phyloP scores from a whole-genome alignment of 192 early-diverging fungal species.

The Funneliformis mosseae region DNA sequence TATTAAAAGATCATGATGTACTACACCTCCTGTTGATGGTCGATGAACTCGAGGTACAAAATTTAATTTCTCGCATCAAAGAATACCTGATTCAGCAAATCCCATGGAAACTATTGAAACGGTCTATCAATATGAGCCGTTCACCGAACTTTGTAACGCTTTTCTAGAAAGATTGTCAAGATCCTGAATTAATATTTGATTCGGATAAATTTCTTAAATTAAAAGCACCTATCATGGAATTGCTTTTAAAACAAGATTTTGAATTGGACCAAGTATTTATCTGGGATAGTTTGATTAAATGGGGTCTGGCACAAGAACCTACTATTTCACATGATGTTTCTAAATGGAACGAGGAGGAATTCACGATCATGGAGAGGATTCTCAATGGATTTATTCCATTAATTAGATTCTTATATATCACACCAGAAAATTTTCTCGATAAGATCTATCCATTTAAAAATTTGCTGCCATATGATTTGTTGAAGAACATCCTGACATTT shows the following conservation, averaged over 20 bases:
- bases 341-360: neutral
- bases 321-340: neutral
- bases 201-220: neutral
- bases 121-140: too few species aligned
- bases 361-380: neutral
- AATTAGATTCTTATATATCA: neutral
- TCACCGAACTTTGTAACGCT: too few species aligned
- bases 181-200: neutral
- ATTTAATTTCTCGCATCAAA: too few species aligned
- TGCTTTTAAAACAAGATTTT: neutral
- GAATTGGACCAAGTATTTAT: neutral
- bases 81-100: too few species aligned
- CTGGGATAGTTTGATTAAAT: constrained; percentile 2
- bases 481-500: neutral
- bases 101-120: too few species aligned
- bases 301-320: neutral
- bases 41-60: too few species aligned
- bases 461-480: neutral
- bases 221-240: neutral
- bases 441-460: neutral
- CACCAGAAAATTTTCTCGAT: neutral
- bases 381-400: too few species aligned
- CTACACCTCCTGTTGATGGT: too few species aligned
- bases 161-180: too few species aligned
- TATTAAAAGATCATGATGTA: too few species aligned